Percentiles rank a stretch among this genome's conserved stretches.
Conservation (phyloP, 2,329 filamentous ascomycete genomes). For the Cladosporium colombiae region DNA sequence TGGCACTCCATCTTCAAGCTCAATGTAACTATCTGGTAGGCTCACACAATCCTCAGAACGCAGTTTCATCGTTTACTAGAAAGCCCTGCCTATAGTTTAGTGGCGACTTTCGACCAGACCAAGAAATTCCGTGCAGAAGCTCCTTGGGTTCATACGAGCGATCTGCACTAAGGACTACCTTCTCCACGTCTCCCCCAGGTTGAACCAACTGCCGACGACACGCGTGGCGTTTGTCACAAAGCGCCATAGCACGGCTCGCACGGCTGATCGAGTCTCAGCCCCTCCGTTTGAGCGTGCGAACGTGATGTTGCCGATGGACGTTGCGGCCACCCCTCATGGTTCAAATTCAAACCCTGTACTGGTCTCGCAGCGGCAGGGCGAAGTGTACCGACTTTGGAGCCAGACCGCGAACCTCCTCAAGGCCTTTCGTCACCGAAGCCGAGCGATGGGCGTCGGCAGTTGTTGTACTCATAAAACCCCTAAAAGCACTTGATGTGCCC, state of each 20-base stretch:
- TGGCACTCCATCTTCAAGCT: neutral
- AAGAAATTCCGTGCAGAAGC: neutral
- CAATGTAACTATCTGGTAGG: too few species aligned
- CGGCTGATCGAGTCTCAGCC: neutral
- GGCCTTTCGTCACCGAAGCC: neutral
- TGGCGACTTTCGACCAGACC: neutral
- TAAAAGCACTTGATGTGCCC: neutral
- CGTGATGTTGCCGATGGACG: neutral
- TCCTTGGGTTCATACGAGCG: neutral
- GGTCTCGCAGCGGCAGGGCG: too few species aligned
- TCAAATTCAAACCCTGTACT: neutral
- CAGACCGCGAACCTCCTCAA: too few species aligned
- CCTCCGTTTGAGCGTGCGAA: neutral
- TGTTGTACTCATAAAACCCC: neutral
- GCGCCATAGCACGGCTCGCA: neutral
- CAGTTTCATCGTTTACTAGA: neutral
- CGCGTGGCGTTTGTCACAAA: constrained; percentile 18
- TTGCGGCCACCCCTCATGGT: neutral
- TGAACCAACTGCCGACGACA: constrained; percentile 17
- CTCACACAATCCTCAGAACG: neutral
- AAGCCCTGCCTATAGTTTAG: neutral
- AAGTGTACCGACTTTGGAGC: too few species aligned
- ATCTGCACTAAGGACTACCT: constrained; percentile 1
- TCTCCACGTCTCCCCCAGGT: constrained; percentile 4
- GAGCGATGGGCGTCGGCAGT: neutral